Evolutionary conservation across 352 stramenopile genomes (phyloP).

Genomic region (Elongisporangium undulatum): DNA sequence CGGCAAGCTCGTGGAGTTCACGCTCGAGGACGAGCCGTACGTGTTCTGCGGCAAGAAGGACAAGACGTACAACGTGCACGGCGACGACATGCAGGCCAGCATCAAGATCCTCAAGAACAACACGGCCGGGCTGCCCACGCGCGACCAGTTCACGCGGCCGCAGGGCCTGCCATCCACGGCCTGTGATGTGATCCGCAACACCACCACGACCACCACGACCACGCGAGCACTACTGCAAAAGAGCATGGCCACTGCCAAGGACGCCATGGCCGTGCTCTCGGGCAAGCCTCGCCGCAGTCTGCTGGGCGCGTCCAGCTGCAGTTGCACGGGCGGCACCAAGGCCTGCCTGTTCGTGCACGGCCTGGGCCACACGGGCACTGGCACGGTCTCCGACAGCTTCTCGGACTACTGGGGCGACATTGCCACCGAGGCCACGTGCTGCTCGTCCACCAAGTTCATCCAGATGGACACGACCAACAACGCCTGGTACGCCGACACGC

Average conservation of each 20-base stretch:
- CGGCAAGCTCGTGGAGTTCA: conserved; percentile 24
- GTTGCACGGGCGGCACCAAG: conserved; percentile 13
- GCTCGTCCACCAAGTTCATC: conserved; percentile 25
- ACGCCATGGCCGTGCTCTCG: conserved; percentile 6
- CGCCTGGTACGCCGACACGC: conserved; percentile 18
- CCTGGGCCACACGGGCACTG: conserved; percentile 7
- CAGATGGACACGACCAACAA: conserved; percentile 18
- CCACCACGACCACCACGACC: neutral
- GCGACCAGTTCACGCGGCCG: neutral
- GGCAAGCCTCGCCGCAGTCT: conserved; percentile 10
- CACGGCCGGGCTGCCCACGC: conserved; percentile 12
- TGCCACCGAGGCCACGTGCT: conserved; percentile 21
- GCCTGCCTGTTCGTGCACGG: conserved; percentile 29
- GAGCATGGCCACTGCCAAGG: conserved; percentile 8
- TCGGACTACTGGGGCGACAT: conserved; percentile 18
- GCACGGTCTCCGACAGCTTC: conserved; percentile 13
- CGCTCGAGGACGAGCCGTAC: conserved; percentile 27
- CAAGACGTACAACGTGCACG: conserved; percentile 12
- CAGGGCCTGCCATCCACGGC: neutral
- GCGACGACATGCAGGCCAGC: conserved; percentile 13
- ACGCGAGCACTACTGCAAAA: conserved; percentile 5
- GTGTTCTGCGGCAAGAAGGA: conserved; percentile 21
- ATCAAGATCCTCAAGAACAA: conserved; percentile 18
- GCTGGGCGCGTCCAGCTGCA: conserved; percentile 4
- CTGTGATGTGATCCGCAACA: neutral